phyloP scores from a whole-genome alignment of 164 flowering plant species.

The Echeveria elegans region DNA sequence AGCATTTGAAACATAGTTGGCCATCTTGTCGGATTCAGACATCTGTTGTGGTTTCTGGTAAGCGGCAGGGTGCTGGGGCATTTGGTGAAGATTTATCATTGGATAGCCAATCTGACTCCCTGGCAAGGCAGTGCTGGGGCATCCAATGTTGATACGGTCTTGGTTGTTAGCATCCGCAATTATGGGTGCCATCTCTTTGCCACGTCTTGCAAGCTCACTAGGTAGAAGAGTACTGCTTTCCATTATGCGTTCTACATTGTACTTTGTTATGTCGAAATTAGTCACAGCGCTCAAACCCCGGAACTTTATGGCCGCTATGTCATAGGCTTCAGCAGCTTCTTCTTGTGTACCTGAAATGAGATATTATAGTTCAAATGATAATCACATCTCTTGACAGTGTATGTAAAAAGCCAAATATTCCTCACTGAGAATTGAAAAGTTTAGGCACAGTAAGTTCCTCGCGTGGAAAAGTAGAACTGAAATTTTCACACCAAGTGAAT shows the following conservation, averaged over 20 bases:
- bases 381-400: neutral
- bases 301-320: conserved; percentile 58
- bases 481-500: neutral
- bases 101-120: neutral
- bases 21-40: conserved; percentile 13
- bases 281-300: conserved; percentile 56
- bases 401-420: neutral
- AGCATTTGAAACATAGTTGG: conserved; percentile 27
- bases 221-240: conserved; percentile 48
- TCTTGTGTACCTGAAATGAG: conserved; percentile 50
- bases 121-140: neutral
- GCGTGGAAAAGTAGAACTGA: neutral
- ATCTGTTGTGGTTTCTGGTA: conserved; percentile 8
- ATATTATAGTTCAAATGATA: neutral
- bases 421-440: neutral
- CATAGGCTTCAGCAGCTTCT: conserved; percentile 72
- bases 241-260: conserved; percentile 53
- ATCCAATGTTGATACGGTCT: conserved; percentile 8
- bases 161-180: conserved; percentile 12
- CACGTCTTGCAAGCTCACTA: conserved; percentile 41
- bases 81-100: neutral
- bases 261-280: conserved; percentile 50
- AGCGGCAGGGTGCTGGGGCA: neutral
- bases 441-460: neutral
- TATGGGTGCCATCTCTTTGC: conserved; percentile 14